Percentiles rank a stretch among this genome's conserved stretches.
Evolutionary conservation across 108 stramenopile genomes (phyloP).

Genomic region (Cafeteria roenbergensis): DNA sequence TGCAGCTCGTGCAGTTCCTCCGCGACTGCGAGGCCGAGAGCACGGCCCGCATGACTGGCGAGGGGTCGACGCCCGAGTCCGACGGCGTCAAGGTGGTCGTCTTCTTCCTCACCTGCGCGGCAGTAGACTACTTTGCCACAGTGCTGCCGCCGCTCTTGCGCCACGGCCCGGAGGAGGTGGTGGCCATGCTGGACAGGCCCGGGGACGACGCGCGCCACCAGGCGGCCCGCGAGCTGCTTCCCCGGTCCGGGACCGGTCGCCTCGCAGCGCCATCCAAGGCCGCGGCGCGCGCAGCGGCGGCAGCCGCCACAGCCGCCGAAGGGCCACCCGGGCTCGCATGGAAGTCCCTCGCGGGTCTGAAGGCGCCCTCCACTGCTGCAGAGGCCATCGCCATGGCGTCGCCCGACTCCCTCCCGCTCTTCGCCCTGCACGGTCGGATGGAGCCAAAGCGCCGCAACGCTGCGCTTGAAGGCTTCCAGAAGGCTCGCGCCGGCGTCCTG

Average conservation of each 20-base stretch:
- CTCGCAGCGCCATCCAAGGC: no score
- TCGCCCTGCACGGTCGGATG: slow-evolving; percentile 74
- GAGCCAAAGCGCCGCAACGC: slow-evolving; percentile 76
- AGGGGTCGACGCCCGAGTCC: slow-evolving; percentile 58
- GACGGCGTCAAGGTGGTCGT: slow-evolving; percentile 71
- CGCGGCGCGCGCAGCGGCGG: no score
- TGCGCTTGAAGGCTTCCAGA: slow-evolving; percentile 62
- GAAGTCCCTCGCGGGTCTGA: not conserved
- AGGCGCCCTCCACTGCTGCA: not conserved
- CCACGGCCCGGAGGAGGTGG: no score
- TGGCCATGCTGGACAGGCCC: no score
- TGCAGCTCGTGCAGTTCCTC: no score
- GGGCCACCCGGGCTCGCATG: no score
- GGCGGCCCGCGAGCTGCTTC: no score
- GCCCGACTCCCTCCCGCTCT: not conserved
- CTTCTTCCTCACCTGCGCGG: slow-evolving; percentile 86
- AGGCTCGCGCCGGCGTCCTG: slow-evolving; percentile 54
- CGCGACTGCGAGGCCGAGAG: no score
- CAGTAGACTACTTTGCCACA: slow-evolving; percentile 75
- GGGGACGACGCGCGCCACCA: no score
- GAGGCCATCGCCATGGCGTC: not conserved
- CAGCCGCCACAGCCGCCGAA: no score
- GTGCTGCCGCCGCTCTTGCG: slow-evolving; percentile 16
- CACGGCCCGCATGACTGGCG: no score
- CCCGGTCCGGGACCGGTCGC: no score